Base-by-base conservation (phyloP, 2,329 filamentous ascomycete species). In the Paecilomyces variotii region DNA sequence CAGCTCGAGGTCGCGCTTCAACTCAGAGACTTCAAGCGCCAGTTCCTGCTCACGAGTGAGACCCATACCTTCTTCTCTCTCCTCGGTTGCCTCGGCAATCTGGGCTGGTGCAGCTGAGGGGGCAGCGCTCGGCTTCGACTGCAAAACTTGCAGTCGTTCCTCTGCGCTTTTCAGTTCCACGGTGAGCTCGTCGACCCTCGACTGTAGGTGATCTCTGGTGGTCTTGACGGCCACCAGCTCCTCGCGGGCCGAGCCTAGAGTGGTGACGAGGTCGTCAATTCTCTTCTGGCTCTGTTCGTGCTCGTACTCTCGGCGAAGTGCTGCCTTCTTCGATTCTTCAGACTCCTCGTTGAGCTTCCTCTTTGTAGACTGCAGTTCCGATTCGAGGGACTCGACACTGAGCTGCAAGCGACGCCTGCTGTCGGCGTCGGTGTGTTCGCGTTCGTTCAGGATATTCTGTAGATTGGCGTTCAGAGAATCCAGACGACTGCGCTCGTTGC, bases 371-470 rank as follows among this genome's bases (percentile, higher is more conserved):
- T 83, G 83, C 4, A 99, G 76, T 66, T 99, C 92, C 1, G 84
- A 79, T 68, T 97, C 91, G 7, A 97, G 78, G 11, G 81, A 80
- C 64, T 97, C 92, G 26, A 91, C 84, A 64, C 87, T 90, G 12
- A 81, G 77, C 68, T 96, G 90, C 0, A 96, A 78, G 63, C 92
- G 86, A 57, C 93, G 87, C 63, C 90, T 86, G 25, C 82, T 85
- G 72, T 99, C 94, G 0, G 88, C 84, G 59, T 97, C 92, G 1
- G 86, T 80, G 54, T 94, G 83, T 67, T 96, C 92, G 45, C 91
- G 90, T 75, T 99, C 93, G 66, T 97, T 97, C 63, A 95, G 87
- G 34, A 97, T 81, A 14, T 86, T 92, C 68, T 97, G 93, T 55
- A 97, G 84, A 57, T 90, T 91, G 3, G 88, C 84, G 53, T 97